Evolutionary conservation across 495 filamentous ascomycete species (phyloP).

Genomic region (Podospora fimiseda): DNA sequence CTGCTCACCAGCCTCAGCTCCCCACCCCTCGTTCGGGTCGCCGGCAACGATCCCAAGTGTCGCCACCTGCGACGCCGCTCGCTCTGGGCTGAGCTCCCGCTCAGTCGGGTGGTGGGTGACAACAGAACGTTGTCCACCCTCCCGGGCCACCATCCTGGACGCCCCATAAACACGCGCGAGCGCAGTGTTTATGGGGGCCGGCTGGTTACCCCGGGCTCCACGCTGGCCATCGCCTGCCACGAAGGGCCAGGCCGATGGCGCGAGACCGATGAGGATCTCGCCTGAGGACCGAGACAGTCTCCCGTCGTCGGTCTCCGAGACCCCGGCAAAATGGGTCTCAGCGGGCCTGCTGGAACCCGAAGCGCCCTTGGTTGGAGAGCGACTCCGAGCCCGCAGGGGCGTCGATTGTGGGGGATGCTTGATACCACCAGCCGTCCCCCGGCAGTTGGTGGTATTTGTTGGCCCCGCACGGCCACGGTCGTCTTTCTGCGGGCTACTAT

Average conservation of each 20-base stretch:
- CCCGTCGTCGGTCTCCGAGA: not conserved
- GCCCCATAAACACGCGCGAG: not conserved
- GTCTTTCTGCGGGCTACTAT: not conserved
- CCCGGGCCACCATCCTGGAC: not conserved
- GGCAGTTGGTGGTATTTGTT: not conserved
- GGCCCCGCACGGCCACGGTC: not conserved
- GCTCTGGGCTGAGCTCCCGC: not conserved
- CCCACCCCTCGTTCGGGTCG: not conserved
- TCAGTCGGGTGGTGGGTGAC: constrained; percentile 3
- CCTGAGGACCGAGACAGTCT: not conserved
- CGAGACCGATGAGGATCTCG: not conserved
- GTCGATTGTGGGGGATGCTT: not conserved
- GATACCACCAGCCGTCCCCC: not conserved
- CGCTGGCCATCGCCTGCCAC: not conserved
- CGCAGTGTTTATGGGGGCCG: not conserved
- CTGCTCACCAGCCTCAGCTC: constrained; percentile 2
- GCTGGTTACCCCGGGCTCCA: not conserved
- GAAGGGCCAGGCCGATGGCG: not conserved
- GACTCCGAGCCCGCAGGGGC: not conserved
- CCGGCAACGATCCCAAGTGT: not conserved
- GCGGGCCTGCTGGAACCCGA: not conserved
- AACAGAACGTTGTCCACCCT: not conserved
- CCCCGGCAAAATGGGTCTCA: not conserved
- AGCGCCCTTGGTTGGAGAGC: not conserved
- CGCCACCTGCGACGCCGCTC: constrained; percentile 1